Percentiles rank a stretch among this genome's conserved stretches.
phyloP scores from a whole-genome alignment of 2,329 filamentous ascomycete species.

The Tolypocladium ophioglossoides region DNA sequence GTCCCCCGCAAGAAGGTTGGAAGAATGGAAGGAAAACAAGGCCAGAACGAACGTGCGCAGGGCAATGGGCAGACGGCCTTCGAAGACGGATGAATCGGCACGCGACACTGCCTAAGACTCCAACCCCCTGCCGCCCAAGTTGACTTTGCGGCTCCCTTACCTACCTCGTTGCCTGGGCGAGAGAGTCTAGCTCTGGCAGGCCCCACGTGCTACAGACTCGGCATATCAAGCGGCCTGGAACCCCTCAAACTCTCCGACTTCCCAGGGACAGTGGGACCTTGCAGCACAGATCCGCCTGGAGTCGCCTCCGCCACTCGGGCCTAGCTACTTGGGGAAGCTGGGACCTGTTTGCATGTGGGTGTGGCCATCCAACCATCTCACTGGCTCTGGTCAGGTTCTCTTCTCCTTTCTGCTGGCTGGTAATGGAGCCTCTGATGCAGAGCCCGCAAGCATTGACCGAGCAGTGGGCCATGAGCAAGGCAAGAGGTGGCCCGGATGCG shows the following conservation, averaged over 20 bases:
- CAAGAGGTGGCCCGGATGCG: background rate
- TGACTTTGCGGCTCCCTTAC: background rate
- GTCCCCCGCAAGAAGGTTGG: background rate
- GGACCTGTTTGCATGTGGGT: background rate
- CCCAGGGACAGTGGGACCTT: background rate
- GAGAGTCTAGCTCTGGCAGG: background rate
- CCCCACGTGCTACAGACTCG: background rate
- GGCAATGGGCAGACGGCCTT: conserved; percentile 2
- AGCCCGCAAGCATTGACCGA: background rate
- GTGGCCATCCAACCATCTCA: background rate
- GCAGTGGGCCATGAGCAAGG: background rate
- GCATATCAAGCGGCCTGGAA: background rate
- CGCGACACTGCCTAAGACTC: background rate
- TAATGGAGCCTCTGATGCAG: background rate
- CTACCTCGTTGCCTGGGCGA: background rate
- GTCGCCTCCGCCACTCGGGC: background rate
- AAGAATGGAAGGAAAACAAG: background rate
- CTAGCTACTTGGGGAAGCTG: background rate
- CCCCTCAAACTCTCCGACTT: no score
- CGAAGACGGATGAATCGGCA: conserved; percentile 4
- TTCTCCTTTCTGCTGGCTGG: background rate
- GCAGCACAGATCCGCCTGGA: background rate
- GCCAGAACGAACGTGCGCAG: conserved; percentile 2
- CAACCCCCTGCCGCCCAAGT: background rate
- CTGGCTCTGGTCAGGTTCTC: background rate